Evolutionary conservation across 2,329 filamentous ascomycete species (phyloP), one percentile per base, ranked within the genome.

Genomic region (Cladosporium sphaerospermum): DNA sequence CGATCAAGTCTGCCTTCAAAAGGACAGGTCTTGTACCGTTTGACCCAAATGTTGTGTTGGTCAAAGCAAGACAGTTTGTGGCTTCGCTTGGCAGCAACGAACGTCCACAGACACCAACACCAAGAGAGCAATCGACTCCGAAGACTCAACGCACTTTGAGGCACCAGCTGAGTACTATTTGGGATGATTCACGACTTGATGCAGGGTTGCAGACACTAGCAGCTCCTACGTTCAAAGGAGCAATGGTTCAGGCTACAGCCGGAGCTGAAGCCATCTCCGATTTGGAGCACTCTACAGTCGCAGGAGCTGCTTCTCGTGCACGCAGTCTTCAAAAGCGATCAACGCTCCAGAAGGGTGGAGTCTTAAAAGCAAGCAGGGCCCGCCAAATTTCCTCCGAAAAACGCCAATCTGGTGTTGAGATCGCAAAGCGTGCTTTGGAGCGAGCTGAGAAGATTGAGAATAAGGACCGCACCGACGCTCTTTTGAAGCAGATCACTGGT

Each of bases 1-100:
- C 48, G 57, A 47, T 52, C 39, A n/a, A 11, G 16, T 37, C 43
- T 57, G 53, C 42, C 54, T 28, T 58, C 55, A 33, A 55, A 57
- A 54, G 51, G 51, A 37, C 16, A 34, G 46, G 52, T 6, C 7
- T 54, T 7, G 39, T 18, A n/a, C 52, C 45, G 34, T 44, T 36
- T n/a, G n/a, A 36, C n/a, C 10, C 11, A 14, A 40, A 49, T 47
- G 10, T 32, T 11, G 51, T 50, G 42, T 31, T 48, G 13, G 43
- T 33, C 16, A 32, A 53, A 11, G 34, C n/a, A n/a, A 11, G 34
- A 11, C 10, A 11, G 10, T n/a, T 11, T 11, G n/a, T 36, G 10
- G 34, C 10, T 11, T 11, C 34, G n/a, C 10, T 36, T n/a, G 10
- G 34, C 34, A 11, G 34, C 10, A n/a, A 11, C 6, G 10, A 11